Conservation (phyloP, 2,329 filamentous ascomycete genomes). For the Colletotrichum simmondsii region DNA sequence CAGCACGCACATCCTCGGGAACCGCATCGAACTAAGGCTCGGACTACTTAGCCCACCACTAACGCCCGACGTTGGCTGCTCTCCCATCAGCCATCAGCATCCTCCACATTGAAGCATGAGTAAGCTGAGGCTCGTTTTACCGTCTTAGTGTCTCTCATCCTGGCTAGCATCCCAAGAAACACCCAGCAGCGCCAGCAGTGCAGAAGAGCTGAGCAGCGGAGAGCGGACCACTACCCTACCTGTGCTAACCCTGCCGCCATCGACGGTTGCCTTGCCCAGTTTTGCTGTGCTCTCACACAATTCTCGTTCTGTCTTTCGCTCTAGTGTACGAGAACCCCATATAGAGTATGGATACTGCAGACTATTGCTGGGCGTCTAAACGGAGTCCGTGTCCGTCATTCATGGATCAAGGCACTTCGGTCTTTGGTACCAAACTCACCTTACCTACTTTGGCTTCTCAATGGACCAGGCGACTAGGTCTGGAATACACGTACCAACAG, state of each 20-base stretch:
- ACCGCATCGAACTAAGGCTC: neutral
- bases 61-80: slow-evolving; percentile 13
- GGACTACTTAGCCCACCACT: neutral
- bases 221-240: neutral
- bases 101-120: slow-evolving; percentile 2
- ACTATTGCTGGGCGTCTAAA: neutral
- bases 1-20: neutral
- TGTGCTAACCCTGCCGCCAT: neutral
- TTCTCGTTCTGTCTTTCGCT: neutral
- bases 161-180: neutral
- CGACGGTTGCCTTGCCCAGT: neutral
- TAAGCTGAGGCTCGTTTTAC: slow-evolving; percentile 22
- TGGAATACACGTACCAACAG: no score
- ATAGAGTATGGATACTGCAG: no score
- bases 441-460: neutral
- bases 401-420: neutral
- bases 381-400: neutral
- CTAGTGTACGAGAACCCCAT: neutral
- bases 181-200: neutral
- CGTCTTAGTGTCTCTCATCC: neutral
- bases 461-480: neutral
- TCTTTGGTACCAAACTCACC: neutral
- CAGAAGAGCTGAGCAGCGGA: no score
- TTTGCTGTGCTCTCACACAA: neutral
- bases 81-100: neutral